phyloP scores from a whole-genome alignment of 139 green algal species.

The Micractinium conductrix region DNA sequence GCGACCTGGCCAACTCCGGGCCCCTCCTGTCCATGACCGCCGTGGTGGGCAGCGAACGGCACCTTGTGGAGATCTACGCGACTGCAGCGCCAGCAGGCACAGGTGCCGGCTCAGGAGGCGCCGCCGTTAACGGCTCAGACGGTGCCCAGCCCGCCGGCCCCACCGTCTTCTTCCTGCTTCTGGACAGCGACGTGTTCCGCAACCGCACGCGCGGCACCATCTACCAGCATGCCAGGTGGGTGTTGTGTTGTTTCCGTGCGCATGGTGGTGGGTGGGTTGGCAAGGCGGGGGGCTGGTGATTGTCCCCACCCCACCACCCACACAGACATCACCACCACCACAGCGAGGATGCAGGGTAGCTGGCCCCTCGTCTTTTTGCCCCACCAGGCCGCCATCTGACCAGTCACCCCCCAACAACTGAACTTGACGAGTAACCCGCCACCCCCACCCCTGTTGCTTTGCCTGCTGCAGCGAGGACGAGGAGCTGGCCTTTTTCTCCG shows the following conservation, averaged over 20 bases:
- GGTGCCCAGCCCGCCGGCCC: no score
- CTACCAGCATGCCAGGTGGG: slow-evolving; percentile 40
- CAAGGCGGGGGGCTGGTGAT: neutral
- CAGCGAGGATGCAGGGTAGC: neutral
- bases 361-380: no score
- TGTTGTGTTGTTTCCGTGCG: no score
- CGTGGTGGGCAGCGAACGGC: neutral
- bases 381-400: no score
- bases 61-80: neutral
- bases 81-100: neutral
- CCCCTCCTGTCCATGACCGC: neutral
- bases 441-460: no score
- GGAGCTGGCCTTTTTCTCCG: slow-evolving; percentile 50
- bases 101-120: neutral
- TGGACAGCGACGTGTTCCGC: slow-evolving; percentile 23
- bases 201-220: slow-evolving; percentile 23
- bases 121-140: no score
- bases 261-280: no score
- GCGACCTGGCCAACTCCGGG: neutral
- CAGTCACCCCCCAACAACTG: neutral
- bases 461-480: slow-evolving; percentile 53
- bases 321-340: no score
- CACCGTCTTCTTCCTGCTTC: slow-evolving; percentile 34
- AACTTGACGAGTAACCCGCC: no score
- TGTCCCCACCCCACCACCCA: no score